A percentile compares a stretch with the other conserved stretches of the same genome.
Evolutionary conservation across 108 stramenopile genomes (phyloP).

Genomic region (Nannochloropsis granulata): DNA sequence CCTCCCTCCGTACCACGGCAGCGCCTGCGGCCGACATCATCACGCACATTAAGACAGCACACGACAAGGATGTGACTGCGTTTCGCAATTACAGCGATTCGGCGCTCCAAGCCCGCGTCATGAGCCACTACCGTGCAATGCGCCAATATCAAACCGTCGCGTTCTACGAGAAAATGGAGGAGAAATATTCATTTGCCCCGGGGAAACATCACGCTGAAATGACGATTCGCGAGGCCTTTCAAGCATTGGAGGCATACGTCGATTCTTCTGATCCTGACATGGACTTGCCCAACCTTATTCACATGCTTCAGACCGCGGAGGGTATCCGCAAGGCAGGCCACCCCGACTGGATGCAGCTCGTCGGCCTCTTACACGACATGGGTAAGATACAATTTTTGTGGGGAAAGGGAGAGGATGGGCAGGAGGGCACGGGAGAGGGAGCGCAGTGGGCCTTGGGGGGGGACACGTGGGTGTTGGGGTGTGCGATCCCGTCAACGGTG

Average conservation of each 20-base stretch:
- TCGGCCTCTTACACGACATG: slow-evolving; percentile 61
- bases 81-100: neutral
- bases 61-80: neutral
- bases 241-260: slow-evolving; percentile 51
- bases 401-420: slow-evolving; percentile 29
- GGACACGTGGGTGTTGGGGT: slow-evolving; percentile 61
- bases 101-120: neutral
- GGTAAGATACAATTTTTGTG: slow-evolving; percentile 67
- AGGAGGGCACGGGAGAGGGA: slow-evolving; percentile 48
- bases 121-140: neutral
- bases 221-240: slow-evolving; percentile 58
- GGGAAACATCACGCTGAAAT: slow-evolving; percentile 18
- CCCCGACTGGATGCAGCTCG: slow-evolving; percentile 60
- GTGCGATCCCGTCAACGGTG: slow-evolving; percentile 37
- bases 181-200: slow-evolving; percentile 43
- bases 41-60: neutral
- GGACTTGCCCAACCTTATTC: slow-evolving; percentile 52
- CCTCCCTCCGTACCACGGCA: neutral
- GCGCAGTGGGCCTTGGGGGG: slow-evolving; percentile 66
- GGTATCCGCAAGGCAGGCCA: slow-evolving; percentile 52
- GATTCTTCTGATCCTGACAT: slow-evolving; percentile 62
- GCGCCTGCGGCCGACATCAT: neutral
- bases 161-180: slow-evolving; percentile 38
- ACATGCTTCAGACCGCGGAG: slow-evolving; percentile 61
- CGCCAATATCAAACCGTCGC: neutral